Evolutionary conservation across 2,329 filamentous ascomycete species (phyloP), one percentile per base, ranked within the genome.

Genomic region (Alternaria infectoria): DNA sequence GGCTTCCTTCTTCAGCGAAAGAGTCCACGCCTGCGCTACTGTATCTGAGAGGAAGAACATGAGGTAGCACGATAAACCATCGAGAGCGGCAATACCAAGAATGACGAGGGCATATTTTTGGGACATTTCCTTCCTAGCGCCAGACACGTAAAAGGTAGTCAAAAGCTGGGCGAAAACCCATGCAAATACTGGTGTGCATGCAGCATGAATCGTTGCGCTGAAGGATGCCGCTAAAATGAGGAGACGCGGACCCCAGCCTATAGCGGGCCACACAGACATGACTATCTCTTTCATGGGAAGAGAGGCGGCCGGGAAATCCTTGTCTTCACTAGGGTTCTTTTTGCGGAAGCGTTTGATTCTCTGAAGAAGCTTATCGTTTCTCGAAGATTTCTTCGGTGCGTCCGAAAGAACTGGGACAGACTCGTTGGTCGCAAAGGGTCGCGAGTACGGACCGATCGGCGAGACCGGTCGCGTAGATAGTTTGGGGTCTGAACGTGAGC

Each of bases 21-120:
- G 89, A 13, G 94, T 85, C 95, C 95, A 98, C 1, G 85, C 77
- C 73, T 97, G 91, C 2, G 88, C 92, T 12, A 86, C 87, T 25
- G 83, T 81, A 67, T 97, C 93, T 6, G 96, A 84, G 9, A 92
- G 80, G 74, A 91, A 94, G 40, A 91, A 89, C 62, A 90, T 88
- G 0, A 85, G 76, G 44, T 90, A 95, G 0, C 86, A 88, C 13
- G 89, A 84, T 2, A 87, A 46, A 0, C 89, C 91, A 68, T 97
- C 93, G 0, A 86, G 74, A 12, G 89, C 70, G 0, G 93, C 90
- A 5, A 97, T 84, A 0, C 84, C 86, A 0, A 95, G 80, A 6
- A 97, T 88, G 1, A 84, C 83, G 13, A 93, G 78, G 0, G 93
- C 90, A 87, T 93, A 97, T 59, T 80, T 86, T 40, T 86, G 82